Evolutionary conservation across 2,329 filamentous ascomycete genomes (phyloP).

Genomic region (Ophiostoma quercus): DNA sequence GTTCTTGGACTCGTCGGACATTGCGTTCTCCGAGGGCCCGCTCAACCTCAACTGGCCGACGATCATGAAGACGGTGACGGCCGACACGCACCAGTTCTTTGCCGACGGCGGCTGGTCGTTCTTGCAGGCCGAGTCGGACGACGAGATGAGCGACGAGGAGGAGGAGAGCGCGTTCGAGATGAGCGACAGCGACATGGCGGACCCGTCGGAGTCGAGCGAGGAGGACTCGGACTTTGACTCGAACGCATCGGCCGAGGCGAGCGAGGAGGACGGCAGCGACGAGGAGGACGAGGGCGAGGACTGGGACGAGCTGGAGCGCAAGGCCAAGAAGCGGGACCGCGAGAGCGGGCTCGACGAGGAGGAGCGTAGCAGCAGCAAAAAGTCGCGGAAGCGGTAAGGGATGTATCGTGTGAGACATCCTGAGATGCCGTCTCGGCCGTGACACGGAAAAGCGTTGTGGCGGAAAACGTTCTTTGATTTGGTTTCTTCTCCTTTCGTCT

Average conservation of each 20-base stretch:
- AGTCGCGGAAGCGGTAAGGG: slow-evolving; percentile 52
- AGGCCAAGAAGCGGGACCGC: slow-evolving; percentile 79
- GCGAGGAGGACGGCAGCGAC: slow-evolving; percentile 69
- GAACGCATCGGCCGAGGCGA: slow-evolving; percentile 76
- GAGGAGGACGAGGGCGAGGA: slow-evolving; percentile 79
- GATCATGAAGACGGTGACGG: slow-evolving; percentile 98
- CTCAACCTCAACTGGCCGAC: slow-evolving; percentile 98
- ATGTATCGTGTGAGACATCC: no score
- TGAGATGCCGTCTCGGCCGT: neutral
- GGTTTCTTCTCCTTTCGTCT: neutral
- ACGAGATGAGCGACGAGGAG: slow-evolving; percentile 72
- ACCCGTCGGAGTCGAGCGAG: slow-evolving; percentile 67
- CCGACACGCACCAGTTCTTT: slow-evolving; percentile 93
- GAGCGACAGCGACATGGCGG: slow-evolving; percentile 77
- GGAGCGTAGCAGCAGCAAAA: slow-evolving; percentile 60
- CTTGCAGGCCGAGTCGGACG: slow-evolving; percentile 79
- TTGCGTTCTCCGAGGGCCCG: slow-evolving; percentile 88
- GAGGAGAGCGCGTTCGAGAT: slow-evolving; percentile 93
- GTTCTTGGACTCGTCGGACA: slow-evolving; percentile 93
- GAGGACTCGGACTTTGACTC: slow-evolving; percentile 93
- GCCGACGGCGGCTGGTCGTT: slow-evolving; percentile 93
- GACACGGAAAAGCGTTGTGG: neutral
- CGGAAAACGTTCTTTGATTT: neutral
- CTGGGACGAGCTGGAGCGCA: slow-evolving; percentile 91
- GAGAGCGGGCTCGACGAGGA: slow-evolving; percentile 68